Conservation (phyloP, 805 yeast species). For the Wickerhamomyces alni region DNA sequence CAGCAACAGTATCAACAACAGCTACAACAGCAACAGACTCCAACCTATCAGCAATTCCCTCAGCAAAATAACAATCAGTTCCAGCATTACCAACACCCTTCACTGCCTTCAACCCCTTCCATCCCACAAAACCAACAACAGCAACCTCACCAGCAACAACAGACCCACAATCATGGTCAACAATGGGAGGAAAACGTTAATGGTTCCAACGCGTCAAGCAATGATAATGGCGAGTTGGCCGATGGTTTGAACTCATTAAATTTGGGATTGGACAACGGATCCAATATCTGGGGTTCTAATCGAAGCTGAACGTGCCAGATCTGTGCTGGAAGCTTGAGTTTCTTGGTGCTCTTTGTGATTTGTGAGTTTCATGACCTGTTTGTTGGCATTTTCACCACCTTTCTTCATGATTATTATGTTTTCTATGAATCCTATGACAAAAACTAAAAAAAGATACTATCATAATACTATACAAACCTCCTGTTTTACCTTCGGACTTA, state of each 20-base stretch:
- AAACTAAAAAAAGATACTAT: too few relatives aligned
- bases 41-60: constrained; percentile 11
- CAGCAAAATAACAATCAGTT: constrained; percentile 4
- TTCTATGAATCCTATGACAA: not conserved
- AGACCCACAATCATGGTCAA: not conserved
- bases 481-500: too few relatives aligned
- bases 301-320: too few relatives aligned
- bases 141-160: constrained; percentile 1
- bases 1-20: constrained; percentile 5
- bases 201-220: constrained; percentile 7
- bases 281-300: constrained; percentile 25
- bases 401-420: constrained; percentile 1
- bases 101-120: constrained; percentile 1
- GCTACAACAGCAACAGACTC: constrained; percentile 5
- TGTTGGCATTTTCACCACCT: too few relatives aligned
- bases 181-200: constrained; percentile 3
- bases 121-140: constrained; percentile 11
- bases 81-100: not conserved
- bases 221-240: constrained; percentile 16
- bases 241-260: constrained; percentile 21
- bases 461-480: too few relatives aligned
- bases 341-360: too few relatives aligned
- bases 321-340: too few relatives aligned
- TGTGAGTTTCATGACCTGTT: not conserved
- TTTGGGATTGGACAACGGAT: constrained; percentile 19